Percentiles rank a stretch among this genome's conserved stretches.
phyloP scores from a whole-genome alignment of 116 monocot genomes.

The Cymodocea nodosa region DNA sequence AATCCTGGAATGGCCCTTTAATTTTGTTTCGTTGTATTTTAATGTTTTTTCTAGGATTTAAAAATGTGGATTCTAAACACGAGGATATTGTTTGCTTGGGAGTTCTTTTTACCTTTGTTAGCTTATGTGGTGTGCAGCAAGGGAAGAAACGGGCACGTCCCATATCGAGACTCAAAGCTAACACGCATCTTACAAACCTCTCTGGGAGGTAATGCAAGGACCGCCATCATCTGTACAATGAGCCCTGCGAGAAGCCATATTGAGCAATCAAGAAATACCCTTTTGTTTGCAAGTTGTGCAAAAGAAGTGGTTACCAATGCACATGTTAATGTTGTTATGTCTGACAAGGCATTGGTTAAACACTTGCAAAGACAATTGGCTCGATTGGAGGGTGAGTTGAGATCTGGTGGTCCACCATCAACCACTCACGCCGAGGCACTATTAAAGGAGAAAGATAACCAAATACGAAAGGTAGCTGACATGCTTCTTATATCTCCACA shows the following conservation, averaged over 20 bases:
- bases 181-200: constrained; percentile 89
- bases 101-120: neutral
- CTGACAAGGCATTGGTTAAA: constrained; percentile 85
- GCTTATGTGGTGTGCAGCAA: constrained; percentile 36
- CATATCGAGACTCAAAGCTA: constrained; percentile 92
- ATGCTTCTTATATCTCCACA: neutral
- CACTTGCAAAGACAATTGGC: constrained; percentile 80
- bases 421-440: constrained; percentile 25
- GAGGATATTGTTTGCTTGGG: too few relatives aligned
- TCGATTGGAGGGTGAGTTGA: constrained; percentile 74
- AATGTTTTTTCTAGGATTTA: too few relatives aligned
- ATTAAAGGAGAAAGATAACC: constrained; percentile 62
- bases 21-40: too few relatives aligned
- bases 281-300: constrained; percentile 89
- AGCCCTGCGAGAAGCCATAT: constrained; percentile 81
- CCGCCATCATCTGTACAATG: constrained; percentile 96
- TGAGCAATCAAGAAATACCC: constrained; percentile 89
- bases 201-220: constrained; percentile 86
- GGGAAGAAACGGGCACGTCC: constrained; percentile 77
- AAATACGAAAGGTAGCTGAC: constrained; percentile 55
- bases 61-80: too few relatives aligned
- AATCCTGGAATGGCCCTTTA: neutral
- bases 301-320: constrained; percentile 86
- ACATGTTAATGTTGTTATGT: constrained; percentile 90
- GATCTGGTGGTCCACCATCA: constrained; percentile 25